These are phyloP conservation scores for Neurospora sp. DNA, from an alignment of 495 filamentous ascomycete genomes.

Conservation along the genomic window DNA sequence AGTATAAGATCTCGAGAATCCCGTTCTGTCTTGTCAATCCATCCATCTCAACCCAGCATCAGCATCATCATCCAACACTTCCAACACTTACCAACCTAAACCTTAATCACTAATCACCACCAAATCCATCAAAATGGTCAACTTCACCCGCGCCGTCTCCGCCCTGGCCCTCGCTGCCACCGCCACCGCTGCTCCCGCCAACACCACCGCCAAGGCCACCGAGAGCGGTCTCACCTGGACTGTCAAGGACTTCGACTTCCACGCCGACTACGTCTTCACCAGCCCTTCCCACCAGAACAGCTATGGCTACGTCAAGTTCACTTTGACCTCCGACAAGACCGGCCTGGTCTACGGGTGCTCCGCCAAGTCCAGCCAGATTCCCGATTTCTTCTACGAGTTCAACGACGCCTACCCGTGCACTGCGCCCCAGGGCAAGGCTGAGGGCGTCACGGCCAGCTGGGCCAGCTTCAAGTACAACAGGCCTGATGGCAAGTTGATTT, in stretches of 20 bases:
- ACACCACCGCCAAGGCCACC: not conserved
- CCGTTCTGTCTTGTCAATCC: not conserved
- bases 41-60: not conserved
- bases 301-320: constrained; percentile 19
- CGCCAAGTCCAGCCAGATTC: constrained; percentile 17
- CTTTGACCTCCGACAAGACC: constrained; percentile 18
- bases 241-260: constrained; percentile 2
- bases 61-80: not conserved
- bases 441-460: not conserved
- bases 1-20: not conserved
- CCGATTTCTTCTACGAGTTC: constrained; percentile 28
- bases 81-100: not conserved
- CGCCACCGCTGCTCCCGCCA: not conserved
- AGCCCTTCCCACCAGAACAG: constrained; percentile 7
- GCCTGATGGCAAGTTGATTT: constrained; percentile 15
- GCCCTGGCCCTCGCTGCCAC: not conserved
- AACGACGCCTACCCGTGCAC: constrained; percentile 18
- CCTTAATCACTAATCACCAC: not conserved
- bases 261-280: constrained; percentile 6
- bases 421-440: not conserved
- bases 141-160: not conserved
- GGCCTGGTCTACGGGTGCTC: constrained; percentile 20
- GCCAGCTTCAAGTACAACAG: constrained; percentile 28
- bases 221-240: constrained; percentile 1
- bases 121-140: not conserved